Conservation (phyloP, 2,329 filamentous ascomycete genomes). For the Emydomyces testavorans region DNA sequence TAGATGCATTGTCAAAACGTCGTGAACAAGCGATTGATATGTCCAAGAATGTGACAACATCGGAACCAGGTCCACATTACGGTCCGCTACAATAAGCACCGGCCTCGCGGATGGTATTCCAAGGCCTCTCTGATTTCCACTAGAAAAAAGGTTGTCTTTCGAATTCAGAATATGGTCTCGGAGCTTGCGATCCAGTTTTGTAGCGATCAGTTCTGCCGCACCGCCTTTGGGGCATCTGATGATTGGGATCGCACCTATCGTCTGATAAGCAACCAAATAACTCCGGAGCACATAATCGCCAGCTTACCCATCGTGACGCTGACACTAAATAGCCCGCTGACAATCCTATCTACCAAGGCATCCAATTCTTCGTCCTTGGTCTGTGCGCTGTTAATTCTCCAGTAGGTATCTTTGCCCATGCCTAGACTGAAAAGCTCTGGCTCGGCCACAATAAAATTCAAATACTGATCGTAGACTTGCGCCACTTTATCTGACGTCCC, state of each 20-base stretch:
- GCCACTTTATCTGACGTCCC: conserved; percentile 82
- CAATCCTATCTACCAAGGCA: conserved; percentile 74
- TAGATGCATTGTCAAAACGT: conserved; percentile 66
- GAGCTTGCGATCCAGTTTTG: conserved; percentile 87
- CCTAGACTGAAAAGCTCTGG: conserved; percentile 91
- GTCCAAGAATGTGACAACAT: conserved; percentile 98
- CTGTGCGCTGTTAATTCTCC: conserved; percentile 86
- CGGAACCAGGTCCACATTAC: conserved; percentile 87
- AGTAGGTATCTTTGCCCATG: conserved; percentile 87
- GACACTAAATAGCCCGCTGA: conserved; percentile 93
- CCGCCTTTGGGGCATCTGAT: conserved; percentile 89
- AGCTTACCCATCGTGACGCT: conserved; percentile 86
- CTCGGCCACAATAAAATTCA: conserved; percentile 94
- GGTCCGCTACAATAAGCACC: conserved; percentile 83
- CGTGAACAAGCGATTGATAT: conserved; percentile 73
- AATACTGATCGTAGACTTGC: conserved; percentile 89
- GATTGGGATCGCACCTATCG: conserved; percentile 72
- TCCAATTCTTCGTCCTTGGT: conserved; percentile 87
- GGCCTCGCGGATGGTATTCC: conserved; percentile 64
- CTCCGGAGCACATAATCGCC: neutral
- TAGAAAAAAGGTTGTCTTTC: conserved; percentile 90
- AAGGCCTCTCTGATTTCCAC: conserved; percentile 43
- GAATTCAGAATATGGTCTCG: conserved; percentile 95
- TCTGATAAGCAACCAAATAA: conserved; percentile 20
- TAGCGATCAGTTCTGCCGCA: conserved; percentile 85